Evolutionary conservation across 805 yeast species (phyloP).

Genomic region (Ogataea kodamae): DNA sequence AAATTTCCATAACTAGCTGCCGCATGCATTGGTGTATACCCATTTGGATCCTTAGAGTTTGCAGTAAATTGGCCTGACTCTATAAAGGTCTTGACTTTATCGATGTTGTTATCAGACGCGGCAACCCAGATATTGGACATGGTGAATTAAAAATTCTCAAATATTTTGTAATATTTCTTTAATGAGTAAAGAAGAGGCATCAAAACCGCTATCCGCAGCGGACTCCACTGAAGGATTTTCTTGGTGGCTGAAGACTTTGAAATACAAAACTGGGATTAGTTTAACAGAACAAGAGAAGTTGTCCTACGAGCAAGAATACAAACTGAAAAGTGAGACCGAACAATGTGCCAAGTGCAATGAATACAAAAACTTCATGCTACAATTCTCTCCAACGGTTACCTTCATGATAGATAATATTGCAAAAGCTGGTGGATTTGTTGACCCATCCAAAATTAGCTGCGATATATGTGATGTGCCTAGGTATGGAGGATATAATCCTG

Average conservation of each 20-base stretch:
- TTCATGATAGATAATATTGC: constrained; percentile 84
- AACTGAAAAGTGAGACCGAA: constrained; percentile 9
- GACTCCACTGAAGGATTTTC: constrained; percentile 43
- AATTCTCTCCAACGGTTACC: constrained; percentile 76
- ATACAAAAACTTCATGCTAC: constrained; percentile 74
- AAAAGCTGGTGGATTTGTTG: constrained; percentile 53
- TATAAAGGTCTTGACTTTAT: constrained; percentile 54
- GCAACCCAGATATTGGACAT: constrained; percentile 82
- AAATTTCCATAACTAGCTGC: constrained; percentile 90
- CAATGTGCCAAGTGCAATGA: constrained; percentile 72
- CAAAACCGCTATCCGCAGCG: constrained; percentile 30
- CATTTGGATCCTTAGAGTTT: constrained; percentile 82
- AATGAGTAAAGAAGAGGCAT: constrained; percentile 4
- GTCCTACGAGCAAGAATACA: constrained; percentile 54
- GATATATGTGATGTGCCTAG: constrained; percentile 78
- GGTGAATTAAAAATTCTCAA: not conserved
- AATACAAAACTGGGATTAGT: constrained; percentile 70
- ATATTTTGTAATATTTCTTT: constrained; percentile 2
- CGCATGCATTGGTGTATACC: constrained; percentile 96
- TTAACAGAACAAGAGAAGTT: constrained; percentile 46
- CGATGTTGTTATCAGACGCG: constrained; percentile 77
- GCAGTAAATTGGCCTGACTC: constrained; percentile 52
- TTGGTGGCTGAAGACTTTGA: constrained; percentile 77
- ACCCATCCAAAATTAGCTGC: constrained; percentile 60
- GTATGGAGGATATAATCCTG: constrained; percentile 93